Conservation (phyloP, 1,284 basidiomycete species). For the Psilocybe mexicana region DNA sequence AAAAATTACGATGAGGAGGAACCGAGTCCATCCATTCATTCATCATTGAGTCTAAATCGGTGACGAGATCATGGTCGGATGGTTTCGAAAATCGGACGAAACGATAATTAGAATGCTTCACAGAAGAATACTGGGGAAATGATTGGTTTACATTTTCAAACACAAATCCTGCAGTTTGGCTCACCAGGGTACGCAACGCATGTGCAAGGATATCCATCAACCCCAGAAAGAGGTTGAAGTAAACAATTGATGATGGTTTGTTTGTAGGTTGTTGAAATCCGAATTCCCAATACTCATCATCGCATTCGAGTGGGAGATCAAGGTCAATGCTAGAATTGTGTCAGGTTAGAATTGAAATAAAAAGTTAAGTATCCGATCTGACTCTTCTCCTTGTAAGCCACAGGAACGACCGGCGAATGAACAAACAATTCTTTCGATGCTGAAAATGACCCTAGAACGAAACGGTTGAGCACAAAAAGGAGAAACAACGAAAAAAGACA, state of each 20-base stretch:
- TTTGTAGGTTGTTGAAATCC: constrained; percentile 54
- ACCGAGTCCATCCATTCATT: constrained; percentile 69
- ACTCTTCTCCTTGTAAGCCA: constrained; percentile 70
- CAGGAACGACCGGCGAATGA: constrained; percentile 64
- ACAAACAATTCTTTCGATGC: constrained; percentile 53
- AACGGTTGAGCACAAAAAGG: background rate
- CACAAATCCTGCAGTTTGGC: constrained; percentile 18
- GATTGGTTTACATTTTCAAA: too few relatives aligned
- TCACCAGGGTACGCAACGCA: constrained; percentile 61
- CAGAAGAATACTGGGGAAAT: constrained; percentile 18
- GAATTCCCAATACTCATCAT: constrained; percentile 55
- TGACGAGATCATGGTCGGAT: constrained; percentile 59
- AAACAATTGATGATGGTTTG: constrained; percentile 51
- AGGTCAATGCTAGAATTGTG: constrained; percentile 50
- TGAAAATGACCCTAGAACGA: constrained; percentile 43
- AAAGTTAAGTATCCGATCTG: constrained; percentile 17
- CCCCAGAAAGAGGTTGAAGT: constrained; percentile 58
- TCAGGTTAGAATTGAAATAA: background rate
- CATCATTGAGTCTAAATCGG: constrained; percentile 64
- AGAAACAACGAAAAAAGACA: background rate
- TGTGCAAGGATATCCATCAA: constrained; percentile 64
- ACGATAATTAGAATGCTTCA: constrained; percentile 32
- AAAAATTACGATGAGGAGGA: constrained; percentile 50
- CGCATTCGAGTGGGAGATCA: constrained; percentile 64
- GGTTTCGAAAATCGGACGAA: constrained; percentile 29